phyloP scores from a whole-genome alignment of 2,329 filamentous ascomycete species.

The Simplicillium sp. region DNA sequence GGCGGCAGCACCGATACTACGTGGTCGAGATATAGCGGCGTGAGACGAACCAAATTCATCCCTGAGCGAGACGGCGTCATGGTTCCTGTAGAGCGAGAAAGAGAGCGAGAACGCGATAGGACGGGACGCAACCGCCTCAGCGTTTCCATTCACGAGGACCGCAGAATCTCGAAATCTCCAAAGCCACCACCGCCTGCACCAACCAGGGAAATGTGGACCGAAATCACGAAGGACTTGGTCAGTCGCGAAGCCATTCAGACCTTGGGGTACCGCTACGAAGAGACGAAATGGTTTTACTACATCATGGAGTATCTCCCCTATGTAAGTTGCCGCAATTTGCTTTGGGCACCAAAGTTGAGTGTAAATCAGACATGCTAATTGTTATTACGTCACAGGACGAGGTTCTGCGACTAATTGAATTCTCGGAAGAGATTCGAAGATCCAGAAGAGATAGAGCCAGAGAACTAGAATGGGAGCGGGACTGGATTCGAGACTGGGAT shows the following conservation, averaged over 20 bases:
- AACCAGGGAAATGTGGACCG: conserved; percentile 77
- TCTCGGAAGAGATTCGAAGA: conserved; percentile 73
- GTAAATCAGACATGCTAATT: background rate
- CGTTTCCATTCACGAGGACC: conserved; percentile 44
- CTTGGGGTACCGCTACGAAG: conserved; percentile 79
- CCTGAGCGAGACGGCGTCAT: conserved; percentile 49
- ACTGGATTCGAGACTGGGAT: conserved; percentile 42
- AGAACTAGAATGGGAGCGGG: conserved; percentile 50
- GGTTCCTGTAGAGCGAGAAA: conserved; percentile 12
- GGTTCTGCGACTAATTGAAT: conserved; percentile 70
- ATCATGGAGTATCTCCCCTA: conserved; percentile 83
- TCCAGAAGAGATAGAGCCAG: conserved; percentile 42
- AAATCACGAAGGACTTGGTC: conserved; percentile 90
- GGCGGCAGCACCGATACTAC: conserved; percentile 67
- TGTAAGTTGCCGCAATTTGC: conserved; percentile 47
- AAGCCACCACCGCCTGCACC: conserved; percentile 28
- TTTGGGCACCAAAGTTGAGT: background rate
- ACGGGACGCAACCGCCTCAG: conserved; percentile 25
- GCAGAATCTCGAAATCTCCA: conserved; percentile 38
- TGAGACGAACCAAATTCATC: conserved; percentile 64
- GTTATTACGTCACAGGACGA: conserved; percentile 57
- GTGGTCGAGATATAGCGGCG: conserved; percentile 72
- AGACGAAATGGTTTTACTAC: conserved; percentile 84
- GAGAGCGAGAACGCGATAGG: conserved; percentile 23
- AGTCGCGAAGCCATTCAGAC: conserved; percentile 77